phyloP scores from a whole-genome alignment of 768 basidiomycete genomes.

The Psilocybe subaeruginosa region DNA sequence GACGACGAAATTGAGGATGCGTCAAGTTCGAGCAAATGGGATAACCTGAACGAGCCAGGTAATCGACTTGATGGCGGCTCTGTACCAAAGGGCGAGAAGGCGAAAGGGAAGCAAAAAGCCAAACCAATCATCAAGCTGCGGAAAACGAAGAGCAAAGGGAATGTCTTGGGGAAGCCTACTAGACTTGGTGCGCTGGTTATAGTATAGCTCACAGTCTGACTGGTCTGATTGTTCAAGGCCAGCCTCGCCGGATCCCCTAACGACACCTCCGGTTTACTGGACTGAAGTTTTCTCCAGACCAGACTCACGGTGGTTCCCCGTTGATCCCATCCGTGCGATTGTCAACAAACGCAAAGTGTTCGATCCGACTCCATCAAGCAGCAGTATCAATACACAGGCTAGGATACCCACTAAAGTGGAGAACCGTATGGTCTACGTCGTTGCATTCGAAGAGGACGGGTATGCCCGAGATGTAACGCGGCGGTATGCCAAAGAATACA shows the following conservation, averaged over 20 bases:
- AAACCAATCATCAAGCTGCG: constrained; percentile 61
- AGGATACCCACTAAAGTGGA: constrained; percentile 43
- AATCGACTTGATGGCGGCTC: constrained; percentile 42
- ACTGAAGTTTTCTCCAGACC: constrained; percentile 95
- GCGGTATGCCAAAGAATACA: constrained; percentile 83
- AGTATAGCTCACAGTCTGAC: not conserved
- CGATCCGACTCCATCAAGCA: constrained; percentile 58
- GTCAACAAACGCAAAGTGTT: constrained; percentile 83
- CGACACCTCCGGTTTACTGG: constrained; percentile 90
- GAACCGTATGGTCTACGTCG: constrained; percentile 91
- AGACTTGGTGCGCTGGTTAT: constrained; percentile 20
- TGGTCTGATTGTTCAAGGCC: constrained; percentile 1
- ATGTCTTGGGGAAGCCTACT: constrained; percentile 36
- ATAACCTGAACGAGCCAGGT: constrained; percentile 33
- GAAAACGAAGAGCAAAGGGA: constrained; percentile 54
- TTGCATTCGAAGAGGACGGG: constrained; percentile 94
- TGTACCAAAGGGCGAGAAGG: constrained; percentile 45
- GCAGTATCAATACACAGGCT: constrained; percentile 7
- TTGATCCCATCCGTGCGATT: constrained; percentile 83
- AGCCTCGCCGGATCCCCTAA: constrained; percentile 55
- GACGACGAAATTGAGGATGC: constrained; percentile 35
- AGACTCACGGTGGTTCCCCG: constrained; percentile 89
- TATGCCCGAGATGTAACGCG: constrained; percentile 91
- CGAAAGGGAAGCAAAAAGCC: constrained; percentile 61
- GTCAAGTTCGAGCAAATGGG: constrained; percentile 26